phyloP scores from a whole-genome alignment of 2,329 filamentous ascomycete species.

The Aspergillus bombycis region DNA sequence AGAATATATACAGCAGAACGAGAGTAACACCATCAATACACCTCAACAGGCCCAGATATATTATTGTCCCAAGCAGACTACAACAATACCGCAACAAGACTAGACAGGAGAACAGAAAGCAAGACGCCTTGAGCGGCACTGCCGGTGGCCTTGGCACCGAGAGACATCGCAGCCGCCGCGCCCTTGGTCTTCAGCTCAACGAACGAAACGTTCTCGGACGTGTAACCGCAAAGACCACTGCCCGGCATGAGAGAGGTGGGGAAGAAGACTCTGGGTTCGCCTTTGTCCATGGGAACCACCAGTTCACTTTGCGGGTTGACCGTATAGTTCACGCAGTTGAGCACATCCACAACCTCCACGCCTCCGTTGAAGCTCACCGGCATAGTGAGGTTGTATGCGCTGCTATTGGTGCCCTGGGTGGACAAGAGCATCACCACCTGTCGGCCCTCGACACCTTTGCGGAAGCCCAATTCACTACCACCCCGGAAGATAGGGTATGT shows the following conservation, averaged over 20 bases:
- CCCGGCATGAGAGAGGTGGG: slow-evolving; percentile 27
- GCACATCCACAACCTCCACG: slow-evolving; percentile 25
- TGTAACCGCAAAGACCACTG: slow-evolving; percentile 29
- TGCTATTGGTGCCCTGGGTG: slow-evolving; percentile 39
- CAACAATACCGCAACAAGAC: background rate
- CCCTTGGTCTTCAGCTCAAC: slow-evolving; percentile 6
- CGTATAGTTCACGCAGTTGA: slow-evolving; percentile 29
- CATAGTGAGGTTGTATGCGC: slow-evolving; percentile 31
- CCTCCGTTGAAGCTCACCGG: slow-evolving; percentile 27
- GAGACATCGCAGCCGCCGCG: background rate
- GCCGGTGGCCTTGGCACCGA: background rate
- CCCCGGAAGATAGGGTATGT: slow-evolving; percentile 44
- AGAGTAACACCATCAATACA: background rate
- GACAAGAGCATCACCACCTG: slow-evolving; percentile 48
- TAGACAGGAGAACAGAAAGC: slow-evolving; percentile 3
- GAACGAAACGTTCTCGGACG: background rate
- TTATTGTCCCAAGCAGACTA: background rate
- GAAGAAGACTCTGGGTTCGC: slow-evolving; percentile 33
- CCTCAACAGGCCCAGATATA: background rate
- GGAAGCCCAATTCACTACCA: slow-evolving; percentile 44
- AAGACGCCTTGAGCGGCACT: background rate
- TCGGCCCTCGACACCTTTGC: slow-evolving; percentile 45
- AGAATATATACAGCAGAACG: background rate
- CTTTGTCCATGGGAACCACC: slow-evolving; percentile 26
- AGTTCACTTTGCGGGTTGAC: slow-evolving; percentile 24